Base-by-base conservation (phyloP, 2,329 filamentous ascomycete species). In the Fusarium bactridioides region DNA sequence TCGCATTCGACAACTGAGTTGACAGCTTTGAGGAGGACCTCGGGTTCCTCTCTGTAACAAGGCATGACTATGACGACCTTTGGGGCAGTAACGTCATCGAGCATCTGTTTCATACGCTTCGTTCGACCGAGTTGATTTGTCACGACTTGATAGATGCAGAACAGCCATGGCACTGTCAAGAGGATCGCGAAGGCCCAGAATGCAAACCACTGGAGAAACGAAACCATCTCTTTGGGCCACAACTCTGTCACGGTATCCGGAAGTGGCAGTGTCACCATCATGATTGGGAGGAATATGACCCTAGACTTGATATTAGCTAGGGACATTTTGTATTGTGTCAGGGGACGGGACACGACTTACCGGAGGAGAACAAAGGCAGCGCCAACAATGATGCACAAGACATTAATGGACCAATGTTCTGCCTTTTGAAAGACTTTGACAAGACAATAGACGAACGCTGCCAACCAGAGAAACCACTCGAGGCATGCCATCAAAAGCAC, bases 61-160 rank as follows among this genome's bases (percentile, higher is more conserved):
- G 95, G 96, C 94, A 98, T 98, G 65, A 98, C 92, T 67, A 98
- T 93, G 71, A 98, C 94, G 21, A 97, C 93, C 82, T 98, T 98
- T 4, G 95, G 96, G 0, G 96, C 95, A 2, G 92, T 94, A 6
- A 89, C 84, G 79, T 97, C 94, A 80, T 97, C 94, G 56, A 98
- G 87, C 1, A 94, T 90, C 72, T 93, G 89, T 79, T 97, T 95
- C 79, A 97, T 93, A 58, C 92, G 89, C 80, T 94, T 94, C 45
- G 88, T 91, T 72, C 94, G 90, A 27, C 95, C 95, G 31, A 98
- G 86, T 38, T 94, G 92, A 76, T 96, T 93, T 13, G 93, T 97
- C 63, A 97, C 93, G 10, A 98, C 88, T 78, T 97, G 93, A 79
- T 97, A 97, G 62, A 98, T 89, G 81, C 95, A 98, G 78, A 98